Percentiles rank a stretch among this genome's conserved stretches.
Evolutionary conservation across 805 yeast species (phyloP).

Genomic region (Pichia occidentalis): DNA sequence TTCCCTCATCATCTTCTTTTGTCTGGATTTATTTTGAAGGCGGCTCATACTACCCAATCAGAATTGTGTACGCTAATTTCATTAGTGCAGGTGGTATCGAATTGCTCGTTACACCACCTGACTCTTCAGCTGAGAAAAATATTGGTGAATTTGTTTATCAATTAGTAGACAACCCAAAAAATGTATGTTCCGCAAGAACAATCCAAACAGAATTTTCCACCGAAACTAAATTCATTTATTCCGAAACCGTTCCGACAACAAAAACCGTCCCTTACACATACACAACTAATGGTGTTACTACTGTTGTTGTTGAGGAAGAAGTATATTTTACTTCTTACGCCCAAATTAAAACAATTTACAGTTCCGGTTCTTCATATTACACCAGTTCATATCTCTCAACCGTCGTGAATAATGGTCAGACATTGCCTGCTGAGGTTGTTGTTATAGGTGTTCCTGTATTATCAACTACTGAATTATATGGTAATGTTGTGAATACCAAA

Average conservation of each 20-base stretch:
- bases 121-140: background rate
- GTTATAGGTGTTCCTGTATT: conserved; percentile 4
- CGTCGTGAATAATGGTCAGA: background rate
- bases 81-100: background rate
- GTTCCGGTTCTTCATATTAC: conserved; percentile 1
- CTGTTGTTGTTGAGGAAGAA: conserved; percentile 1
- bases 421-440: conserved; percentile 2
- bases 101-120: conserved; percentile 4
- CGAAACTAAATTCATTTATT: background rate
- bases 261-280: background rate
- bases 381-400: conserved; percentile 1
- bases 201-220: background rate
- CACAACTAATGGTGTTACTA: background rate
- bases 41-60: conserved; percentile 9
- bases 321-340: background rate
- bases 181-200: background rate
- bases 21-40: conserved; percentile 7
- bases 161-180: background rate
- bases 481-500: background rate
- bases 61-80: conserved; percentile 7
- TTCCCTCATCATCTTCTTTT: background rate
- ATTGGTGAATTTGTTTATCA: conserved; percentile 2
- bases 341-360: background rate
- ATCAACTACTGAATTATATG: conserved; percentile 1
- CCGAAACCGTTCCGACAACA: background rate